phyloP scores from a whole-genome alignment of 805 yeast species.

The Saccharomycopsis microspora region DNA sequence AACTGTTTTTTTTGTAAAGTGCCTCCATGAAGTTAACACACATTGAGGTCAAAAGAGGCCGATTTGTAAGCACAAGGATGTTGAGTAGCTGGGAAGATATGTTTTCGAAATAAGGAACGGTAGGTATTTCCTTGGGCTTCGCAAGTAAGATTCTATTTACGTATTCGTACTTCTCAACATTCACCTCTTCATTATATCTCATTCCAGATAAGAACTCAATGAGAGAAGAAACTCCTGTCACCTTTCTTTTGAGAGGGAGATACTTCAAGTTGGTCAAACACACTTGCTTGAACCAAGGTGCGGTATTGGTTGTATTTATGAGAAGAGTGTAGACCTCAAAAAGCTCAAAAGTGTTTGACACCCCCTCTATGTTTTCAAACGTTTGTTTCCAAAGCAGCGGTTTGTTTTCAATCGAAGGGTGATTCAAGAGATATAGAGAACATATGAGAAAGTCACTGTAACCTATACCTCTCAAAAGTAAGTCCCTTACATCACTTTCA shows the following conservation, averaged over 20 bases:
- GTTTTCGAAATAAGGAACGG: constrained; percentile 40
- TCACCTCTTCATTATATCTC: constrained; percentile 60
- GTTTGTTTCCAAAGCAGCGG: background rate
- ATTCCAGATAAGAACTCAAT: constrained; percentile 71
- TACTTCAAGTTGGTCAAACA: constrained; percentile 39
- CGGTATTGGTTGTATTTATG: constrained; percentile 29
- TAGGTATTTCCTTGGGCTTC: constrained; percentile 42
- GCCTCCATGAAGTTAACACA: constrained; percentile 42
- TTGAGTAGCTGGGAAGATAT: constrained; percentile 56
- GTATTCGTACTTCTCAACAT: constrained; percentile 51
- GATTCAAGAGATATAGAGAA: constrained; percentile 31
- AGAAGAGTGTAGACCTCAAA: constrained; percentile 49
- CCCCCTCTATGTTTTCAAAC: constrained; percentile 25
- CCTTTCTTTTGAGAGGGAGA: constrained; percentile 42
- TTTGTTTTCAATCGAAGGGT: constrained; percentile 20
- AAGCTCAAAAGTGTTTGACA: constrained; percentile 59
- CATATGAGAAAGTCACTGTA: constrained; percentile 47
- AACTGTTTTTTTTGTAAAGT: constrained; percentile 37
- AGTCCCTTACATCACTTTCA: constrained; percentile 36
- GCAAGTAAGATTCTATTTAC: constrained; percentile 55
- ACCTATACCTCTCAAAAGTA: constrained; percentile 56
- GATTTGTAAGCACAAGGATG: constrained; percentile 44
- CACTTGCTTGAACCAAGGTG: constrained; percentile 30
- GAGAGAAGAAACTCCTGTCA: constrained; percentile 61
- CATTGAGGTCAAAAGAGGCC: constrained; percentile 48